Conservation (phyloP, 768 basidiomycete genomes). For the Rhodotorula graminis region DNA sequence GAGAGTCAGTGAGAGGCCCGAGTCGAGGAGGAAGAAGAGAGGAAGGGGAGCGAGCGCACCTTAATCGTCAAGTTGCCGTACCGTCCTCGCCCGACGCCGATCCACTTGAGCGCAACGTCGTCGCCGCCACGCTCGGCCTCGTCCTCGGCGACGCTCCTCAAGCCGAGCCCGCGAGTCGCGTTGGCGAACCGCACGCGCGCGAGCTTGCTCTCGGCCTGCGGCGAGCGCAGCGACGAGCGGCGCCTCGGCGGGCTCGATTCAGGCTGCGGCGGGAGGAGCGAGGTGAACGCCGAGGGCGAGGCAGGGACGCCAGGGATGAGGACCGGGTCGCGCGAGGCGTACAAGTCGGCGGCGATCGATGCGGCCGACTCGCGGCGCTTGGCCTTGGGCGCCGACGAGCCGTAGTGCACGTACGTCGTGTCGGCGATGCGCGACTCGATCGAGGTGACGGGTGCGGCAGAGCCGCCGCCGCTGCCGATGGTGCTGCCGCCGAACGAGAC, state of each 20-base stretch:
- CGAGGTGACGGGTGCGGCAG: background rate
- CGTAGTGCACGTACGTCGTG: slow-evolving; percentile 18
- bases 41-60: background rate
- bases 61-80: slow-evolving; percentile 11
- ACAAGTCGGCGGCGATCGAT: slow-evolving; percentile 1
- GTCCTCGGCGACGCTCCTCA: slow-evolving; percentile 23
- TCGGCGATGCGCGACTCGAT: slow-evolving; percentile 26
- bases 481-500: background rate
- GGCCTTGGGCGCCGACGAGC: background rate
- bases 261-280: background rate
- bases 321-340: slow-evolving; percentile 21
- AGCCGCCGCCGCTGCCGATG: background rate
- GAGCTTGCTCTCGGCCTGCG: background rate
- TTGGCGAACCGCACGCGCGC: slow-evolving; percentile 27
- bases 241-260: too few relatives aligned
- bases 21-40: background rate
- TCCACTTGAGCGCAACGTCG: slow-evolving; percentile 15
- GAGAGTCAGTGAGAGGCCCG: background rate
- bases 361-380: slow-evolving; percentile 2
- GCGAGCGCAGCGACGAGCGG: background rate
- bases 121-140: slow-evolving; percentile 10
- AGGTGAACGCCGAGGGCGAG: background rate
- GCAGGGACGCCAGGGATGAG: slow-evolving; percentile 6
- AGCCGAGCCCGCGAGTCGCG: slow-evolving; percentile 20
- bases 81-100: slow-evolving; percentile 16